phyloP scores from a whole-genome alignment of 345 rosid species.

The Salix purpurea region DNA sequence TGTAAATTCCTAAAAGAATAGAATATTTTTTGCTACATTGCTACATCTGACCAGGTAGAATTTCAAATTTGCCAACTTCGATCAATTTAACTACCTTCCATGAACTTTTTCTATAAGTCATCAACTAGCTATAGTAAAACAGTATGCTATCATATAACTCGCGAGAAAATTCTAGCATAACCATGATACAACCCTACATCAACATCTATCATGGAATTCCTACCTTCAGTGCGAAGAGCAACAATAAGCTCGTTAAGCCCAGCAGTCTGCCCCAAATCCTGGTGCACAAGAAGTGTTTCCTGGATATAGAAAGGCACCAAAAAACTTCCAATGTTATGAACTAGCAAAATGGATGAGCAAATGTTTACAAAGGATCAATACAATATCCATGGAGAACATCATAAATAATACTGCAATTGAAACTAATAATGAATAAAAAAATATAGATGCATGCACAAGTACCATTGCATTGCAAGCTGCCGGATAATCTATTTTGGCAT shows the following conservation, averaged over 20 bases:
- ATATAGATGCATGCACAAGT: constrained; percentile 10
- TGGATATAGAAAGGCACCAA: constrained; percentile 18
- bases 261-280: constrained; percentile 62
- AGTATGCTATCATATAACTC: background rate
- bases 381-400: background rate
- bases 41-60: background rate
- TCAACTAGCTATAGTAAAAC: background rate
- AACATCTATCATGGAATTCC: background rate
- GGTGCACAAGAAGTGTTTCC: constrained; percentile 97
- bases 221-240: constrained; percentile 67
- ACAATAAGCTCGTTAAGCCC: constrained; percentile 52
- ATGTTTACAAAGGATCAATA: background rate
- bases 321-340: background rate
- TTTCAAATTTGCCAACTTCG: background rate
- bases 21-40: background rate
- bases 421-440: background rate
- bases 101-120: background rate
- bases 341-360: background rate
- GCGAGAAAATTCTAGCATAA: background rate
- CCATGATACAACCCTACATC: background rate
- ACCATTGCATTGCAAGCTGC: constrained; percentile 99
- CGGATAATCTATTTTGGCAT: constrained; percentile 93
- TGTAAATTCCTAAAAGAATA: background rate
- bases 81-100: background rate
- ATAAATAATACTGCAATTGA: background rate